phyloP scores from a whole-genome alignment of 2,329 filamentous ascomycete genomes.

The Botrytis galanthina region DNA sequence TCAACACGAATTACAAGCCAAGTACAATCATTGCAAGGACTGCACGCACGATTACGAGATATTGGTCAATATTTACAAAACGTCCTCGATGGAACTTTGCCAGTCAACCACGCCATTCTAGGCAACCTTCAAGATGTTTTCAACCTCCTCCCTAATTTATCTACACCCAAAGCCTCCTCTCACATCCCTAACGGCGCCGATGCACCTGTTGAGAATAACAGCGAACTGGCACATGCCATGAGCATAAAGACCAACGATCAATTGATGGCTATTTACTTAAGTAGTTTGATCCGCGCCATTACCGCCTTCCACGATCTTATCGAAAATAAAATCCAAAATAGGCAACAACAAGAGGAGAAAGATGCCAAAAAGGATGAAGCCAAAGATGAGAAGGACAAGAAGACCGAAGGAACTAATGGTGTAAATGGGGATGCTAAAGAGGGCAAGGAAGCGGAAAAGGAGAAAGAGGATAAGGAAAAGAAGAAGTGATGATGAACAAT shows the following conservation, averaged over 20 bases:
- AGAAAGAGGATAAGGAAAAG: conserved; percentile 57
- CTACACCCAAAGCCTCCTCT: conserved; percentile 69
- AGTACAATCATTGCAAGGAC: conserved; percentile 91
- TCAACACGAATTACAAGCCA: conserved; percentile 97
- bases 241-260: conserved; percentile 99
- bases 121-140: conserved; percentile 99
- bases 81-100: conserved; percentile 86
- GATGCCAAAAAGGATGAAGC: conserved; percentile 70
- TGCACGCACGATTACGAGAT: conserved; percentile 90
- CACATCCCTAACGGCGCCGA: conserved; percentile 48
- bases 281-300: conserved; percentile 93
- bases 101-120: conserved; percentile 94
- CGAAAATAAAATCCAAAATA: conserved; percentile 99
- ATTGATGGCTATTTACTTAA: conserved; percentile 96
- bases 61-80: conserved; percentile 96
- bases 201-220: conserved; percentile 57
- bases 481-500: conserved; percentile 40
- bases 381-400: conserved; percentile 65
- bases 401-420: conserved; percentile 56
- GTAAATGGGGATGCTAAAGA: conserved; percentile 50
- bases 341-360: conserved; percentile 94
- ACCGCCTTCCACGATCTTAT: conserved; percentile 99
- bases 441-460: conserved; percentile 47
- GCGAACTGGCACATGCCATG: conserved; percentile 93
- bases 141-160: conserved; percentile 94